Evolutionary conservation across 495 filamentous ascomycete genomes (phyloP).

Genomic region (Neurospora hispaniola): DNA sequence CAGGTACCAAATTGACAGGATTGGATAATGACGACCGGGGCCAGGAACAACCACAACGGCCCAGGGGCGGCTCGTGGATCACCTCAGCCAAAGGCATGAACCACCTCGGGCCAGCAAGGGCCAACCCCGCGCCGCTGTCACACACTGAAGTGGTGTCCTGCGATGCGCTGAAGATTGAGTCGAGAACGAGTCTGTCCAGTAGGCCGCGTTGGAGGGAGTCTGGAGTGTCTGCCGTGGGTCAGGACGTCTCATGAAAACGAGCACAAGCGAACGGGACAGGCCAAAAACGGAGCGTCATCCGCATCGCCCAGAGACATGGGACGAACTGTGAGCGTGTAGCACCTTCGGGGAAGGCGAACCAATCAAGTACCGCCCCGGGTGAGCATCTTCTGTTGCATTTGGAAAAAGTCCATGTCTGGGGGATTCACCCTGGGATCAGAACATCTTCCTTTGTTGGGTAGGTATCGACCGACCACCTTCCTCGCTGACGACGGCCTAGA

Average conservation of each 20-base stretch:
- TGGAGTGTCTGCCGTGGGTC: background rate
- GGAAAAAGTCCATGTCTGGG: background rate
- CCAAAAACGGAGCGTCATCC: background rate
- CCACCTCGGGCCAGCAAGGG: background rate
- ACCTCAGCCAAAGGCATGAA: background rate
- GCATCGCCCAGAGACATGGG: constrained; percentile 9
- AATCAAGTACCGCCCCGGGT: background rate
- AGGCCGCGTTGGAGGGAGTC: background rate
- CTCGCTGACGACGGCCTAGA: background rate
- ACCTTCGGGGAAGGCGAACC: background rate
- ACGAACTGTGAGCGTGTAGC: constrained; percentile 1
- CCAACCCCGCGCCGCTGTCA: background rate
- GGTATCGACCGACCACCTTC: background rate
- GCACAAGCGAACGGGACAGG: background rate
- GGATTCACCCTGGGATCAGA: background rate
- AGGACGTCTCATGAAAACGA: background rate
- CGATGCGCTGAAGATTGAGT: background rate
- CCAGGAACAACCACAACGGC: constrained; percentile 1
- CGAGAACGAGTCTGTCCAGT: background rate
- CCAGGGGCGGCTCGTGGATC: background rate
- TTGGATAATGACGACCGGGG: constrained; percentile 20
- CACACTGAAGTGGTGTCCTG: background rate
- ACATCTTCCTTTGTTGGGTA: background rate
- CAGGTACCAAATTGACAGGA: constrained; percentile 30
- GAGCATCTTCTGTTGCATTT: background rate